These are phyloP conservation scores for Fraxinus paxiana DNA, from an alignment of 305 asterid genomes.

Conservation along the genomic window DNA sequence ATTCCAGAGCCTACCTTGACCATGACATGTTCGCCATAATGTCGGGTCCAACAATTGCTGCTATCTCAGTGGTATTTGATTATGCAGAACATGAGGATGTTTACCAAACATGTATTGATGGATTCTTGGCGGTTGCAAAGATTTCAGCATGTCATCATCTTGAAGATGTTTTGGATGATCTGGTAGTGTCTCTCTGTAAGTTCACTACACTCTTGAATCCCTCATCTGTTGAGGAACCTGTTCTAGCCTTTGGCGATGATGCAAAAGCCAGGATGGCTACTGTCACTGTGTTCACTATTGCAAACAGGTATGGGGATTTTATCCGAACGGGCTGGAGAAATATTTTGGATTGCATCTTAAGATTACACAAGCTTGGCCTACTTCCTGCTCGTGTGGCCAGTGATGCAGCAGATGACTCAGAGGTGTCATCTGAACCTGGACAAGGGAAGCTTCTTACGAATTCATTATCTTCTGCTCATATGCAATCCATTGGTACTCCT, in stretches of 20 bases:
- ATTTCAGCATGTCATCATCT: constrained; percentile 96
- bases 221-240: constrained; percentile 87
- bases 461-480: constrained; percentile 70
- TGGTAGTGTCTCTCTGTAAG: constrained; percentile 88
- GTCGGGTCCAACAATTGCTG: constrained; percentile 98
- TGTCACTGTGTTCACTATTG: constrained; percentile 83
- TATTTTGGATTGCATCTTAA: constrained; percentile 80
- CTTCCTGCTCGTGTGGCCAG: constrained; percentile 97
- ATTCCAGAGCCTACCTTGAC: constrained; percentile 83
- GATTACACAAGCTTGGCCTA: constrained; percentile 91
- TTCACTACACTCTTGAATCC: constrained; percentile 88
- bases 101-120: constrained; percentile 86
- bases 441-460: constrained; percentile 74
- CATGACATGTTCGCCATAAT: constrained; percentile 97
- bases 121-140: constrained; percentile 93
- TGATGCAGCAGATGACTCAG: constrained; percentile 91
- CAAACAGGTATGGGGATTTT: constrained; percentile 84
- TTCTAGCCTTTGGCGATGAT: constrained; percentile 91
- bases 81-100: constrained; percentile 95
- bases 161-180: constrained; percentile 91
- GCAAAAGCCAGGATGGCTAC: constrained; percentile 95
- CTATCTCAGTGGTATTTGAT: constrained; percentile 90
- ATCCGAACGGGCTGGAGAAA: constrained; percentile 95
- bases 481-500: constrained; percentile 81
- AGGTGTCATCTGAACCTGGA: constrained; percentile 70